Base-by-base conservation (phyloP, 495 filamentous ascomycete genomes). In the Penicillium bovifimosum region DNA sequence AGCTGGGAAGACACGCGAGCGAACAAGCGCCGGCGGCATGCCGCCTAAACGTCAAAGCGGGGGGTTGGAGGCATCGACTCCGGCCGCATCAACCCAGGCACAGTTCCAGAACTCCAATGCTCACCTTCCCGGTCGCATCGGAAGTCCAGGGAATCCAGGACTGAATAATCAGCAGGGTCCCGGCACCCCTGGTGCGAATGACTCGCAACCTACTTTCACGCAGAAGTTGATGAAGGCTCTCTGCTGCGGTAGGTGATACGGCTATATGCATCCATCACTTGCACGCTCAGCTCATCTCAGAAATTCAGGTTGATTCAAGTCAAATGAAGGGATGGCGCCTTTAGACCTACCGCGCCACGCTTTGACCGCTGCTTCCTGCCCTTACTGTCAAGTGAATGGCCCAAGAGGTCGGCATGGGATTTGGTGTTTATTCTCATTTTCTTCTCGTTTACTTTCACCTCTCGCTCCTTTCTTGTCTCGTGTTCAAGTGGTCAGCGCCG, bases 31-130 rank as follows among this genome's bases (percentile, higher is more conserved):
- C 67, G 80, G 81, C 80, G 80, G 77, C 72, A 71, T 76, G 65
- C 72, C 72, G 59, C 77, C 82, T 58, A 91, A 91, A 74, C 80
- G 85, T 71, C 77, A 78, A 73, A 90, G 87, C 78, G 86, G 83
- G 78, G 86, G 83, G 51, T 77, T 86, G 66, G 86, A 92, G 56
- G 81, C 80, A 62, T 77, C 76, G 66, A 95, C 91, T 54, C 87
- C 91, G 53, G 81, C 87, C 49, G 84, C 84, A 55, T 91, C 88
- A 60, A 91, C 86, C 50, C 86, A 89, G 69, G 90, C 90, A 52
- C 90, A 95, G 64, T 95, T 95, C 76, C 87, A 91, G 73, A 87
- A 84, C 76, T 91, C 87, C 71, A 87, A 85, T 61, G 86, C 88
- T 59, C 90, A 95, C 70, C 80, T 95, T 51, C 83, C 86, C 24